Evolutionary conservation across 176 grass and related monocot species (phyloP).

Genomic region (Saccharum officinarum): DNA sequence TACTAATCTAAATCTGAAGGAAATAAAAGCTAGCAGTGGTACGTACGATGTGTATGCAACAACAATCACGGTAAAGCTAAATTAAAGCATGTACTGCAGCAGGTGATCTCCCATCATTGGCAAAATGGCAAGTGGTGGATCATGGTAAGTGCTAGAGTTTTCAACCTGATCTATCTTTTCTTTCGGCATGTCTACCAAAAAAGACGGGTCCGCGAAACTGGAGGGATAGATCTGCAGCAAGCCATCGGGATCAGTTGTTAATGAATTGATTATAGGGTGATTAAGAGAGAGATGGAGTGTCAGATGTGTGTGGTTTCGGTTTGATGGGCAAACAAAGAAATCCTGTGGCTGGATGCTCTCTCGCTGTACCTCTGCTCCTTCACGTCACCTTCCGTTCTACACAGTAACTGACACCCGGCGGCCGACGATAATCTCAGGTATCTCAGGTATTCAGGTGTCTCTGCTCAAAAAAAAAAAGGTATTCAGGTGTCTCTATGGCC

Average conservation of each 20-base stretch:
- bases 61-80: neutral
- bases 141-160: neutral
- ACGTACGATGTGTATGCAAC: neutral
- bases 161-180: neutral
- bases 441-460: too few relatives aligned
- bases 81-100: neutral
- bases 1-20: neutral
- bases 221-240: neutral
- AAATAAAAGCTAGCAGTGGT: neutral
- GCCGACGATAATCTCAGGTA: too few relatives aligned
- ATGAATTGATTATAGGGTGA: neutral
- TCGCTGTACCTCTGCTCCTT: neutral
- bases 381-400: neutral
- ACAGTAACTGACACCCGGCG: neutral
- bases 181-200: neutral
- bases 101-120: neutral
- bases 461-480: too few relatives aligned
- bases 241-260: neutral
- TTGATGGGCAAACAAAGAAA: neutral
- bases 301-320: neutral
- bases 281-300: too few relatives aligned
- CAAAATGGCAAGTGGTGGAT: too few relatives aligned
- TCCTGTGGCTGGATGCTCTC: slow-evolving; percentile 17
- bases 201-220: too few relatives aligned
- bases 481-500: too few relatives aligned